These are phyloP conservation scores for Phaeosphaeriaceae sp. DNA, from an alignment of 2,329 filamentous ascomycete species.

Conservation along the genomic window DNA sequence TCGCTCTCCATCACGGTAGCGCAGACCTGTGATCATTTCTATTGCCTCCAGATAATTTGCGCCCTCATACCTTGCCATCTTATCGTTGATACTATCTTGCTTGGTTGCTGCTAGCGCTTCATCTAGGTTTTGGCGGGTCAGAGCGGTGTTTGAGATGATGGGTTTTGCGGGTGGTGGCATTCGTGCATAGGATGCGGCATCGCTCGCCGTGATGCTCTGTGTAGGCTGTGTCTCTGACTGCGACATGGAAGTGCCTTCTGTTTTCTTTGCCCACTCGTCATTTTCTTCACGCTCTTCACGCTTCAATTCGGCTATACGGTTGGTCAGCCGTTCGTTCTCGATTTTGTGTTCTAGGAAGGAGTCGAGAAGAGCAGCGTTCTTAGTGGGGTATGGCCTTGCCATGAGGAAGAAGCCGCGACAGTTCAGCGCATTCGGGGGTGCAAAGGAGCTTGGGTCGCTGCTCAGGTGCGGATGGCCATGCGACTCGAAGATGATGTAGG, in stretches of 20 bases:
- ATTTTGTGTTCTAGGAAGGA: slow-evolving; percentile 97
- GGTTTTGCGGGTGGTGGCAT: slow-evolving; percentile 73
- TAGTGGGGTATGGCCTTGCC: slow-evolving; percentile 86
- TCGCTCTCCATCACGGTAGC: slow-evolving; percentile 87
- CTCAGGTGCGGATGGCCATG: slow-evolving; percentile 90
- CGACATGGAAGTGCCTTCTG: slow-evolving; percentile 56
- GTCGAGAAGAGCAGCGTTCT: slow-evolving; percentile 83
- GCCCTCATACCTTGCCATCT: slow-evolving; percentile 82
- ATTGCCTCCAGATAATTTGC: slow-evolving; percentile 80
- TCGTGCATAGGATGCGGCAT: slow-evolving; percentile 54
- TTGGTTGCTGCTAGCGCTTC: slow-evolving; percentile 69
- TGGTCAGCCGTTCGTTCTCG: slow-evolving; percentile 86
- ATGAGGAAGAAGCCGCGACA: slow-evolving; percentile 95
- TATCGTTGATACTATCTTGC: slow-evolving; percentile 80
- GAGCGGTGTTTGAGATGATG: slow-evolving; percentile 66
- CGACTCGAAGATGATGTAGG: slow-evolving; percentile 84
- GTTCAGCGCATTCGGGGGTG: slow-evolving; percentile 65
- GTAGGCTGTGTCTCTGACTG: slow-evolving; percentile 49
- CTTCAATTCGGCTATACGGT: slow-evolving; percentile 83
- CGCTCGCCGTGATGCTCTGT: slow-evolving; percentile 43
- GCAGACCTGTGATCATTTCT: slow-evolving; percentile 88
- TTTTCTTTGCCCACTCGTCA: slow-evolving; percentile 67
- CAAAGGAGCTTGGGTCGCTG: slow-evolving; percentile 67
- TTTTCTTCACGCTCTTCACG: slow-evolving; percentile 83
- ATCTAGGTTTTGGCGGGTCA: slow-evolving; percentile 82